phyloP scores from a whole-genome alignment of 257 asterid species.

The Dorcoceras hygrometricum region DNA sequence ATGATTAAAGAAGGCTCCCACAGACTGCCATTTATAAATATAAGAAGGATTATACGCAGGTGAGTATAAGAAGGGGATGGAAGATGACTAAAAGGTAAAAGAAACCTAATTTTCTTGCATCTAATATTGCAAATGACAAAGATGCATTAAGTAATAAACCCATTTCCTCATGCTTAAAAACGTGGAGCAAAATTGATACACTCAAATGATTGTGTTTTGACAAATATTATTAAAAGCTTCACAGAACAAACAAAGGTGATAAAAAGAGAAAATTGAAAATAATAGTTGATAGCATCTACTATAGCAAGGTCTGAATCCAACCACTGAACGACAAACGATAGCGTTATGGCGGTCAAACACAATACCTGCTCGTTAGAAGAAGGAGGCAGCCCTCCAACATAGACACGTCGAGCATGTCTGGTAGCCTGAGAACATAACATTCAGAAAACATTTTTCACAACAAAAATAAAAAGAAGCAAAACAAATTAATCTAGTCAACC shows the following conservation, averaged over 20 bases:
- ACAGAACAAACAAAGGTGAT: not conserved
- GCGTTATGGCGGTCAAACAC: not conserved
- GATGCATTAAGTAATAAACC: too few species aligned
- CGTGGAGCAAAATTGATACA: not conserved
- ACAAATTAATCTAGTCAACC: constrained; percentile 30
- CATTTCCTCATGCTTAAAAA: not conserved
- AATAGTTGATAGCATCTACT: not conserved
- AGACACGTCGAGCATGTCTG: constrained; percentile 62
- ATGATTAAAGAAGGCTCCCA: constrained; percentile 44
- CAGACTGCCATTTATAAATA: constrained; percentile 41
- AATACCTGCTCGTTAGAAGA: constrained; percentile 54
- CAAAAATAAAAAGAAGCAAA: constrained; percentile 18
- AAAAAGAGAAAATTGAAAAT: not conserved
- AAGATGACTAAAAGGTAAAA: constrained; percentile 1
- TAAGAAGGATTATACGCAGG: constrained; percentile 19
- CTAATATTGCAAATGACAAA: too few species aligned
- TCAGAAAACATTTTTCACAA: not conserved
- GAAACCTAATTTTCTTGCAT: too few species aligned
- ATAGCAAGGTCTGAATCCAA: constrained; percentile 16
- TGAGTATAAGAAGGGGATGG: not conserved
- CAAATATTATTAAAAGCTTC: too few species aligned
- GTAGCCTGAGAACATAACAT: constrained; percentile 39
- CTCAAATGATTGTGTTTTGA: not conserved
- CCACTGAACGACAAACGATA: constrained; percentile 1
- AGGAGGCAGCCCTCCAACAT: constrained; percentile 67